Conservation (phyloP, 164 flowering plant species). For the Macadamia integrifolia region DNA sequence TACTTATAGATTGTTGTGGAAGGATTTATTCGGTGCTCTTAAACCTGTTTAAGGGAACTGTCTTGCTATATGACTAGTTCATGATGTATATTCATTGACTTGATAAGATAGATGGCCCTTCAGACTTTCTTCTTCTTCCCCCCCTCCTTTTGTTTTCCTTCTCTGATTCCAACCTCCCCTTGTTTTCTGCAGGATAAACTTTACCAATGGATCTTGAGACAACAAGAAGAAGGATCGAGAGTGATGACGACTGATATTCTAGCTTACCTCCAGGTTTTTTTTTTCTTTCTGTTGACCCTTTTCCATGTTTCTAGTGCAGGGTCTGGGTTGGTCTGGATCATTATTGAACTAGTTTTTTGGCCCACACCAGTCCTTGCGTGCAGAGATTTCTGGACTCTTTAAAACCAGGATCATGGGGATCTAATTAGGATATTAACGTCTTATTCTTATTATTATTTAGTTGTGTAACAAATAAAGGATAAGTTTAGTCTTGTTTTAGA, state of each 20-base stretch:
- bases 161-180: not conserved
- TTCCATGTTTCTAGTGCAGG: not conserved
- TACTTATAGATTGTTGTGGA: too few species aligned
- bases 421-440: too few species aligned
- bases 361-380: too few species aligned
- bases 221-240: conserved; percentile 58
- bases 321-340: too few species aligned
- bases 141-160: not conserved
- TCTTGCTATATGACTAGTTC: too few species aligned
- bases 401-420: too few species aligned
- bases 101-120: not conserved
- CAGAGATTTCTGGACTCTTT: too few species aligned
- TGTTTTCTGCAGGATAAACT: conserved; percentile 54
- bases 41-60: not conserved
- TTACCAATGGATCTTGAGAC: conserved; percentile 63
- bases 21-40: too few species aligned
- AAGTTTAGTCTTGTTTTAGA: too few species aligned
- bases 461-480: too few species aligned
- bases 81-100: not conserved
- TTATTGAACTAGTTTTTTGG: too few species aligned
- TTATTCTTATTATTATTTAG: too few species aligned
- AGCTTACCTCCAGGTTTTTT: conserved; percentile 51
- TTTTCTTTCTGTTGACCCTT: not conserved
- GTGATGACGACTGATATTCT: conserved; percentile 43
- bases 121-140: not conserved